Evolutionary conservation across 441 rosid species (phyloP).

Genomic region (Gossypium davidsonii): DNA sequence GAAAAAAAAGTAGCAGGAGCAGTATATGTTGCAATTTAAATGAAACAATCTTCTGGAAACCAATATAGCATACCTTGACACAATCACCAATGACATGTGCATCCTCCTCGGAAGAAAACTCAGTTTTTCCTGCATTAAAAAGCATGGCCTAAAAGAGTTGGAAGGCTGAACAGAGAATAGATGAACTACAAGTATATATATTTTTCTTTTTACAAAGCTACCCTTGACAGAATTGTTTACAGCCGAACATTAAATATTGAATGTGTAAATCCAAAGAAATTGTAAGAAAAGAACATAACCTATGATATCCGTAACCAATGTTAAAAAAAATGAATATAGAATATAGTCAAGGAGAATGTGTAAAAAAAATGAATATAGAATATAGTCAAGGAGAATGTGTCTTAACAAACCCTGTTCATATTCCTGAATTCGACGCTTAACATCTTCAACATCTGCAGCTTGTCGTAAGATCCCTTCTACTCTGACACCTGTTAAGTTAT

Average conservation of each 20-base stretch:
- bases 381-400: slow-evolving; percentile 1
- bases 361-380: background rate
- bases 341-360: slow-evolving; percentile 1
- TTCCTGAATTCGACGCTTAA: slow-evolving; percentile 79
- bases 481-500: slow-evolving; percentile 53
- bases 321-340: background rate
- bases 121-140: slow-evolving; percentile 64
- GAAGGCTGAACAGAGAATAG: slow-evolving; percentile 6
- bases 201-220: background rate
- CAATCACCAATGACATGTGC: slow-evolving; percentile 94
- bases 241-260: background rate
- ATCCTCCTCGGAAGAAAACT: slow-evolving; percentile 71
- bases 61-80: slow-evolving; percentile 57
- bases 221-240: background rate
- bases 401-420: slow-evolving; percentile 78
- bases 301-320: background rate
- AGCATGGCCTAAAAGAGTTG: slow-evolving; percentile 14
- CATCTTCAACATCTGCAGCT: slow-evolving; percentile 99
- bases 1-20: slow-evolving; percentile 18
- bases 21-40: slow-evolving; percentile 13
- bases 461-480: slow-evolving; percentile 96
- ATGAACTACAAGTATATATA: background rate
- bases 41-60: slow-evolving; percentile 16
- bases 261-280: background rate
- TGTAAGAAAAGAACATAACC: slow-evolving; percentile 6